phyloP scores from a whole-genome alignment of 805 yeast species.

The Schizosaccharomyces japonicus region DNA sequence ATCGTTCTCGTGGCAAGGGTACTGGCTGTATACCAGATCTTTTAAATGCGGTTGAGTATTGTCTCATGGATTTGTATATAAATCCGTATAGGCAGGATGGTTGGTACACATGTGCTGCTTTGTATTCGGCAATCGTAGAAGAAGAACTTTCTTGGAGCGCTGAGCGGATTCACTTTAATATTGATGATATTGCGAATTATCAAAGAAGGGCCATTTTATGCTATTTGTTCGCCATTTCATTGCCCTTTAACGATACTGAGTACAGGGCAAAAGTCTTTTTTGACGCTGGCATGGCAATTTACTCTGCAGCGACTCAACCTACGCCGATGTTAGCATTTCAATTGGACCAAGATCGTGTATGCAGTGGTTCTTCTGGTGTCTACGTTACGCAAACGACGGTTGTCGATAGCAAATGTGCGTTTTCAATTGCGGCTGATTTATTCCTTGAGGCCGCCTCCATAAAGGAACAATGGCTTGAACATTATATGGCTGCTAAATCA shows the following conservation, averaged over 20 bases:
- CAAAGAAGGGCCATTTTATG: slow-evolving; percentile 25
- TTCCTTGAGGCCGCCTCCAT: not conserved
- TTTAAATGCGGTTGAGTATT: slow-evolving; percentile 42
- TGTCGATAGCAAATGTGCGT: not conserved
- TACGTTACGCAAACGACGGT: slow-evolving; percentile 8
- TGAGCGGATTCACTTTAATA: slow-evolving; percentile 50
- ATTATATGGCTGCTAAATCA: not conserved
- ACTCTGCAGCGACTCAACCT: slow-evolving; percentile 16
- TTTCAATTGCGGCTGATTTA: not conserved
- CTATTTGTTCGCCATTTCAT: slow-evolving; percentile 36
- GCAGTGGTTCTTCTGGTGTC: slow-evolving; percentile 14
- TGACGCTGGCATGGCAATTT: slow-evolving; percentile 31
- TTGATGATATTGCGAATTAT: slow-evolving; percentile 14
- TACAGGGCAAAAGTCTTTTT: slow-evolving; percentile 10
- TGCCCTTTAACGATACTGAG: not conserved
- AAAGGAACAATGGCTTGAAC: not conserved
- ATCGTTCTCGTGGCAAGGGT: slow-evolving; percentile 38
- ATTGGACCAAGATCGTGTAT: slow-evolving; percentile 19
- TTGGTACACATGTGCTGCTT: slow-evolving; percentile 67
- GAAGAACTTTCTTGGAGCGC: slow-evolving; percentile 85
- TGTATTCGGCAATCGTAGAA: slow-evolving; percentile 55
- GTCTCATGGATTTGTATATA: slow-evolving; percentile 17
- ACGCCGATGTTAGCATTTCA: slow-evolving; percentile 26
- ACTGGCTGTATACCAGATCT: slow-evolving; percentile 61
- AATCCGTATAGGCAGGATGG: slow-evolving; percentile 52